Percentiles rank a stretch among this genome's conserved stretches.
These are phyloP conservation scores for Ceratocystis alfenasii DNA, from an alignment of 2,329 filamentous ascomycete genomes.

Conservation along the genomic window DNA sequence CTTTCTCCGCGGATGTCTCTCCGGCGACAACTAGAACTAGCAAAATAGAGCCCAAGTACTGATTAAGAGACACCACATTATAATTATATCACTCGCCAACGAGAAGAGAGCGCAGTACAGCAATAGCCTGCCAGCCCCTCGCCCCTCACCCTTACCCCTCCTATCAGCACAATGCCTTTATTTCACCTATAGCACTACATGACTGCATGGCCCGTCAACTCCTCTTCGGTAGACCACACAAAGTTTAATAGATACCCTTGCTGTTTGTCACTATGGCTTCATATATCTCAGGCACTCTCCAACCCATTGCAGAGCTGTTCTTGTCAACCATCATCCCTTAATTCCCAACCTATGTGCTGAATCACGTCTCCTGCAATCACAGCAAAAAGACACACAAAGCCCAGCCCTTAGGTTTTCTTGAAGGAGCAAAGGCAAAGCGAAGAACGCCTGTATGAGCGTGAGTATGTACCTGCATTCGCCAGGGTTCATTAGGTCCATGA, in stretches of 20 bases:
- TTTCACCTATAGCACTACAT: not conserved
- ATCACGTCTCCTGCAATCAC: too few relatives aligned
- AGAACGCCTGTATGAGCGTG: not conserved
- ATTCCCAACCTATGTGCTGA: too few relatives aligned
- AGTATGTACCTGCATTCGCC: conserved; percentile 1
- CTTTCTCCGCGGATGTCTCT: not conserved
- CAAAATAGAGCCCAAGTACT: not conserved
- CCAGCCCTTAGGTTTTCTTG: not conserved
- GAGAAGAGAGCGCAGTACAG: not conserved
- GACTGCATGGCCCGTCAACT: not conserved
- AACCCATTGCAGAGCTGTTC: not conserved
- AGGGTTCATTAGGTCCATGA: not conserved
- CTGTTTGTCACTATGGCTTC: not conserved
- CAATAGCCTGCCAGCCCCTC: not conserved
- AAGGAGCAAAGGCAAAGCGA: not conserved
- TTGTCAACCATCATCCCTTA: too few relatives aligned
- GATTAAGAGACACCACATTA: not conserved
- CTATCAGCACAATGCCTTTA: not conserved
- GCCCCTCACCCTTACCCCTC: not conserved
- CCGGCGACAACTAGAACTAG: not conserved
- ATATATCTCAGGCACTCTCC: not conserved
- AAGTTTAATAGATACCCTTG: not conserved
- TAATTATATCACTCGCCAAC: not conserved
- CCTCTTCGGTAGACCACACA: not conserved
- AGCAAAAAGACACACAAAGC: not conserved